These are phyloP conservation scores for Leccinellum luteum DNA, from an alignment of 768 basidiomycete species.

Conservation along the genomic window DNA sequence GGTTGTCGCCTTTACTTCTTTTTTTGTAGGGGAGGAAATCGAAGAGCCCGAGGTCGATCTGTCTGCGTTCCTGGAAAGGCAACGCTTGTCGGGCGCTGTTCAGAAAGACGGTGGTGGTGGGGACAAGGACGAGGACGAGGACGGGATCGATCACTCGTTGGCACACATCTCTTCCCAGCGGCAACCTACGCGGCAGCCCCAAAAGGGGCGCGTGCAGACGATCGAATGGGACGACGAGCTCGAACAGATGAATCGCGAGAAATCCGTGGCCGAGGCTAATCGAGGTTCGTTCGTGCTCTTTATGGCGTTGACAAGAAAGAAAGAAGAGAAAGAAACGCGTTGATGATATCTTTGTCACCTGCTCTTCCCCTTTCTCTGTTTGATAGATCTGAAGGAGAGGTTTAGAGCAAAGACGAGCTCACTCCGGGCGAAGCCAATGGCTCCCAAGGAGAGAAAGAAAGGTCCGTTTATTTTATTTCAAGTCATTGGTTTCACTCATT, in stretches of 20 bases:
- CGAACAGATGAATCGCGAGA: constrained; percentile 66
- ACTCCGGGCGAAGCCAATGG: constrained; percentile 38
- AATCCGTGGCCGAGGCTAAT: constrained; percentile 69
- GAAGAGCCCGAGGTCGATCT: constrained; percentile 74
- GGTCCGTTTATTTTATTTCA: constrained; percentile 24
- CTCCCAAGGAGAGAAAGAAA: constrained; percentile 36
- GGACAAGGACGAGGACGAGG: constrained; percentile 48
- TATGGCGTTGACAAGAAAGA: not conserved
- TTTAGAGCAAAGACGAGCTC: constrained; percentile 56
- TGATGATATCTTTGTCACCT: not conserved
- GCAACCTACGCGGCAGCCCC: constrained; percentile 27
- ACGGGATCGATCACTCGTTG: constrained; percentile 55
- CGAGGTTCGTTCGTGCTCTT: constrained; percentile 48
- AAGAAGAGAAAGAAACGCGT: not conserved
- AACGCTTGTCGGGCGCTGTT: constrained; percentile 44
- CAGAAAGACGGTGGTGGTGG: constrained; percentile 10
- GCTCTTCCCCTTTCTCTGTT: not conserved
- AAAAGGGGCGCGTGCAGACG: constrained; percentile 61
- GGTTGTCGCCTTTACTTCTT: not conserved
- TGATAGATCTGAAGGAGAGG: constrained; percentile 54
- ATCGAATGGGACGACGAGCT: constrained; percentile 70
- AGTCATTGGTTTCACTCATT: not conserved
- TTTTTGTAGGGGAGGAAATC: constrained; percentile 54
- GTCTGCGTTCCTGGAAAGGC: constrained; percentile 61
- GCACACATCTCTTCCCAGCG: constrained; percentile 46